Evolutionary conservation across 2,329 filamentous ascomycete genomes (phyloP).

Genomic region (Cytospora leucostoma): DNA sequence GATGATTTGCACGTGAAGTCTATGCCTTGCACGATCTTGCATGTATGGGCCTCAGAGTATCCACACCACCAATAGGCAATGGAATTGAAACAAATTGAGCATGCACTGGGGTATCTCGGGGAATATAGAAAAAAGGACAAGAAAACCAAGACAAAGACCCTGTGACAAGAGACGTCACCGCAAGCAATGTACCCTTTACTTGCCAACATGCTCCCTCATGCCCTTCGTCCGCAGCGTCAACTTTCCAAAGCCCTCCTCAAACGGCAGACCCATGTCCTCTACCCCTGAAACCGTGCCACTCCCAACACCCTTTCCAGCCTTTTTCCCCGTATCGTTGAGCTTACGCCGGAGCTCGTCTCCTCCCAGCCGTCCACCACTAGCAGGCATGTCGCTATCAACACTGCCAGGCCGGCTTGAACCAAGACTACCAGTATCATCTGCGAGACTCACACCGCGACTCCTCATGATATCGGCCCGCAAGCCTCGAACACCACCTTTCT

Average conservation of each 20-base stretch:
- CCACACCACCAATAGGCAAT: too few species aligned
- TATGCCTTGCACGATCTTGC: too few species aligned
- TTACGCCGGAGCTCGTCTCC: conserved; percentile 45
- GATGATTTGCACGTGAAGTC: too few species aligned
- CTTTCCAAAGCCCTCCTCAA: conserved; percentile 48
- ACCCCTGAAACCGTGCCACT: conserved; percentile 26
- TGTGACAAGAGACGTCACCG: too few species aligned
- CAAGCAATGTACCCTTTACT: conserved; percentile 13
- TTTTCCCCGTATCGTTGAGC: conserved; percentile 33
- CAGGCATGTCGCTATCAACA: conserved; percentile 42
- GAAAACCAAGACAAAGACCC: background rate
- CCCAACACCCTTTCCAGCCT: conserved; percentile 1
- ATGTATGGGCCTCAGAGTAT: too few species aligned
- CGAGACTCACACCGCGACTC: conserved; percentile 35
- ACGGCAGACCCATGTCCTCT: conserved; percentile 43
- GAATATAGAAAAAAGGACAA: conserved; percentile 7
- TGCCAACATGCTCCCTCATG: conserved; percentile 50
- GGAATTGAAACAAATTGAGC: too few species aligned
- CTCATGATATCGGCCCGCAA: conserved; percentile 54
- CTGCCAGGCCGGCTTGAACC: conserved; percentile 47
- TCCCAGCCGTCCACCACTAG: conserved; percentile 3
- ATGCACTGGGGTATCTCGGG: conserved; percentile 23
- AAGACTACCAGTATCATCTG: conserved; percentile 44
- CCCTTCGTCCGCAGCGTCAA: conserved; percentile 59
- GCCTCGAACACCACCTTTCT: conserved; percentile 61